Percentiles rank a stretch among this genome's conserved stretches.
These are phyloP conservation scores for Phaeosphaeria sp. DNA, from an alignment of 2,329 filamentous ascomycete species.

Conservation along the genomic window DNA sequence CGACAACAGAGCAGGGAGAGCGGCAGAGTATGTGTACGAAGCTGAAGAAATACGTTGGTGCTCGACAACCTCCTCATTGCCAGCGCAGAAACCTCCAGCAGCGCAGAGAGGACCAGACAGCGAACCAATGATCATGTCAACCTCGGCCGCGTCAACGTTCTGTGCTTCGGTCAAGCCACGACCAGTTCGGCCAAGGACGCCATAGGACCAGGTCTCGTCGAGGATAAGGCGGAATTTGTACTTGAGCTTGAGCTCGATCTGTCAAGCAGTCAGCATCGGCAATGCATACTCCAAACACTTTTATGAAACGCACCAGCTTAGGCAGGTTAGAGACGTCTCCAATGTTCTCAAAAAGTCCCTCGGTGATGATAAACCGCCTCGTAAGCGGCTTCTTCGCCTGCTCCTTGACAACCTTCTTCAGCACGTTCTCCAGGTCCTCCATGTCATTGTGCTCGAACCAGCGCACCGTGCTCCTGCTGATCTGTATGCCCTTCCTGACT, in stretches of 20 bases:
- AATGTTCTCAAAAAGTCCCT: constrained; percentile 89
- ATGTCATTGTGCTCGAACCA: constrained; percentile 98
- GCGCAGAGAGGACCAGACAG: constrained; percentile 89
- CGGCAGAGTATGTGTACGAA: constrained; percentile 95
- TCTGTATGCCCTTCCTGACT: constrained; percentile 92
- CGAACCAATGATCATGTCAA: constrained; percentile 97
- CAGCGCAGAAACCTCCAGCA: constrained; percentile 95
- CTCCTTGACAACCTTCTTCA: constrained; percentile 86
- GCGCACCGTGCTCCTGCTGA: constrained; percentile 85
- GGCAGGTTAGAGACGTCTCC: constrained; percentile 87
- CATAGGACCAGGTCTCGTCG: constrained; percentile 97
- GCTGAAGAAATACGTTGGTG: constrained; percentile 94
- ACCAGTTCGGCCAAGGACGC: constrained; percentile 88
- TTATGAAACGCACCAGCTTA: constrained; percentile 67
- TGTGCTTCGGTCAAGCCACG: constrained; percentile 94
- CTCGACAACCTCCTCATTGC: constrained; percentile 87
- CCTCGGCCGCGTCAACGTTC: constrained; percentile 89
- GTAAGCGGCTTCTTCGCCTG: constrained; percentile 89
- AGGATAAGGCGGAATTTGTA: constrained; percentile 99
- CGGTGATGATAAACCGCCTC: constrained; percentile 92
- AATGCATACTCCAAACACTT: background rate
- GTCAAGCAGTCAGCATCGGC: constrained; percentile 11
- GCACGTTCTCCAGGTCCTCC: constrained; percentile 85
- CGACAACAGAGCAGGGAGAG: constrained; percentile 88
- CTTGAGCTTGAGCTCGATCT: constrained; percentile 90